Conservation (phyloP, 768 basidiomycete species). For the Boletus eberwhitei region DNA sequence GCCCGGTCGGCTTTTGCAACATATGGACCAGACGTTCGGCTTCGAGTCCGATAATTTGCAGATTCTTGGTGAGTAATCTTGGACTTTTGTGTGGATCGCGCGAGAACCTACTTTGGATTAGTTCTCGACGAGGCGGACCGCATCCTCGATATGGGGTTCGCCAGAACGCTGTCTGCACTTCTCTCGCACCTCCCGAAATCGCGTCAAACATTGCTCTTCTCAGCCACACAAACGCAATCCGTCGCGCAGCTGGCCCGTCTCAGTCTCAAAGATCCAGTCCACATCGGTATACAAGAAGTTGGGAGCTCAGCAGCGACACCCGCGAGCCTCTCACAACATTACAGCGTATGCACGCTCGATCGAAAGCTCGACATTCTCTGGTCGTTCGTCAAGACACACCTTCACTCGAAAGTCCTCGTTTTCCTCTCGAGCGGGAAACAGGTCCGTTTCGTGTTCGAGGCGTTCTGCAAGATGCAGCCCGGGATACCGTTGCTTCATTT, state of each 20-base stretch:
- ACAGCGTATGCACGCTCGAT: conserved; percentile 78
- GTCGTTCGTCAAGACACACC: conserved; percentile 92
- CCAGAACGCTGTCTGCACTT: conserved; percentile 83
- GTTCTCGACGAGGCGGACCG: conserved; percentile 97
- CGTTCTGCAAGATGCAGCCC: conserved; percentile 93
- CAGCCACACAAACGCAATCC: conserved; percentile 92
- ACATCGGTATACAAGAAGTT: conserved; percentile 59
- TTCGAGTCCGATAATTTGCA: conserved; percentile 93
- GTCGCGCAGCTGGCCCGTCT: conserved; percentile 86
- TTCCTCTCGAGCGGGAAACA: conserved; percentile 96
- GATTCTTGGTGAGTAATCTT: conserved; percentile 62
- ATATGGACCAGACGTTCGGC: conserved; percentile 97
- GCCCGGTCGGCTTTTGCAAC: conserved; percentile 90
- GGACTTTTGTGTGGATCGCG: neutral
- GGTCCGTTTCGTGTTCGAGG: conserved; percentile 94
- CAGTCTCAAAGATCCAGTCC: conserved; percentile 77
- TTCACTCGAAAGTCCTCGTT: conserved; percentile 87
- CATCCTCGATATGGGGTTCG: conserved; percentile 95
- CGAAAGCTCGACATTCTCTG: conserved; percentile 88
- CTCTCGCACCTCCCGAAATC: conserved; percentile 87
- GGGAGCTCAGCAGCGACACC: conserved; percentile 56
- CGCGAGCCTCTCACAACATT: conserved; percentile 81
- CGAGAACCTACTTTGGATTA: conserved; percentile 26
- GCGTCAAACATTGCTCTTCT: conserved; percentile 94
- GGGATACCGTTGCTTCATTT: conserved; percentile 90